phyloP scores from a whole-genome alignment of 228 moss, liverwort and hornwort species.

The Sphagnum fallax region DNA sequence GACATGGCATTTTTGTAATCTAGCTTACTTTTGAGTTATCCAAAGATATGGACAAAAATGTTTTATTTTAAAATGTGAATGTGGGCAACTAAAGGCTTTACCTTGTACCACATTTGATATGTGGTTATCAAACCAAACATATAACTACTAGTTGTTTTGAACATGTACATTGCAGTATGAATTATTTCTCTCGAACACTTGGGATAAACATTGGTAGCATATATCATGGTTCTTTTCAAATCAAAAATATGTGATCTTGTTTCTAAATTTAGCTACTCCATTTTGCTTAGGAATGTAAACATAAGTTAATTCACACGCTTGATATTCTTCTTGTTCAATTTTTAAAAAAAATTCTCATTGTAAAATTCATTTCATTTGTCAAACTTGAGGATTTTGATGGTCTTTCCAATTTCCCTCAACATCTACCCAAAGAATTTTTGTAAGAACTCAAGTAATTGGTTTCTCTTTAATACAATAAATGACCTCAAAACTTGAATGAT shows the following conservation, averaged over 20 bases:
- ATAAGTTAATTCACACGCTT: too few species aligned
- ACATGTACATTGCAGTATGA: background rate
- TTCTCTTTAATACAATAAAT: constrained; percentile 4
- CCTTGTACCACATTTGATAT: background rate
- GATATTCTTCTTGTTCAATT: too few species aligned
- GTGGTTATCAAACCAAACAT: background rate
- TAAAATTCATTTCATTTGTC: too few species aligned
- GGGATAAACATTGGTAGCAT: too few species aligned
- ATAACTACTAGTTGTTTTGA: background rate
- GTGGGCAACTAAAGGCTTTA: constrained; percentile 1
- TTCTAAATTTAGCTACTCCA: too few species aligned
- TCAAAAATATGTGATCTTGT: too few species aligned
- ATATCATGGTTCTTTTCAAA: too few species aligned
- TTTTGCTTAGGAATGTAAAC: too few species aligned
- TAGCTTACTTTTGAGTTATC: background rate
- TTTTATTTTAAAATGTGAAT: background rate
- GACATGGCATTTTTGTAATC: background rate
- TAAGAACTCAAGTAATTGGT: background rate
- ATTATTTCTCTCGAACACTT: background rate
- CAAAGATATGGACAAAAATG: background rate
- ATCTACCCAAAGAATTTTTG: background rate
- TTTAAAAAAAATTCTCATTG: too few species aligned
- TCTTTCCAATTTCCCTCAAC: too few species aligned
- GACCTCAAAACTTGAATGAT: background rate
- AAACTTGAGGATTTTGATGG: too few species aligned